Evolutionary conservation across 352 stramenopile species (phyloP).

Genomic region (Heterotrichella gracilis): DNA sequence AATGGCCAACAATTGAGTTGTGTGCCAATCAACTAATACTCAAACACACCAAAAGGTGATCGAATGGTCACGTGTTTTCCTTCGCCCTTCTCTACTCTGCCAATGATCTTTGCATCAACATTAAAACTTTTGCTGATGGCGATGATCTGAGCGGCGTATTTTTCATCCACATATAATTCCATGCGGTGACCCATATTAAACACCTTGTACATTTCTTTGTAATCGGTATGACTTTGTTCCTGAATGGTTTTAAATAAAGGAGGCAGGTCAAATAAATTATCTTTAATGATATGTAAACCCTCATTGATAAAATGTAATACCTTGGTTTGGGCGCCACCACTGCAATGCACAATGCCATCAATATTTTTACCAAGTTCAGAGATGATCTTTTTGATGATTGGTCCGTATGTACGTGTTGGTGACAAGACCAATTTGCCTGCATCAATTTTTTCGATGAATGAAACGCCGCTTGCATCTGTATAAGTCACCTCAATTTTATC

Average conservation of each 20-base stretch:
- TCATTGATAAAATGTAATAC: constrained; percentile 21
- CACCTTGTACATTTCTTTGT: constrained; percentile 24
- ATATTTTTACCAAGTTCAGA: constrained; percentile 17
- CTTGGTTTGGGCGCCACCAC: constrained; percentile 23
- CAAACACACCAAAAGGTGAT: neutral
- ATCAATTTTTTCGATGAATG: constrained; percentile 13
- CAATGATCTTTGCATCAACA: constrained; percentile 19
- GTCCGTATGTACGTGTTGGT: constrained; percentile 23
- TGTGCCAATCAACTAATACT: too few relatives aligned
- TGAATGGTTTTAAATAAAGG: constrained; percentile 22
- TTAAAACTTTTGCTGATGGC: constrained; percentile 19
- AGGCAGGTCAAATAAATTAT: constrained; percentile 22
- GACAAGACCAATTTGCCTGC: constrained; percentile 24
- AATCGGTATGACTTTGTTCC: constrained; percentile 17
- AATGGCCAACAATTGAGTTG: too few relatives aligned
- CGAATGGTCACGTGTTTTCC: neutral
- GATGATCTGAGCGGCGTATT: constrained; percentile 19
- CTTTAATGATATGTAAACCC: constrained; percentile 22
- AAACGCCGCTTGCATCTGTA: neutral
- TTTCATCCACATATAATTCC: constrained; percentile 21
- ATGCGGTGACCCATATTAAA: constrained; percentile 26
- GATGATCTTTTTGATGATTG: constrained; percentile 22
- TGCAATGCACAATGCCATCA: constrained; percentile 22
- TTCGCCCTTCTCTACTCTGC: constrained; percentile 16
- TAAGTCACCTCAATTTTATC: neutral